Evolutionary conservation across 371 early-diverging fungal genomes (phyloP).

Genomic region (Rhizopus microsporus): DNA sequence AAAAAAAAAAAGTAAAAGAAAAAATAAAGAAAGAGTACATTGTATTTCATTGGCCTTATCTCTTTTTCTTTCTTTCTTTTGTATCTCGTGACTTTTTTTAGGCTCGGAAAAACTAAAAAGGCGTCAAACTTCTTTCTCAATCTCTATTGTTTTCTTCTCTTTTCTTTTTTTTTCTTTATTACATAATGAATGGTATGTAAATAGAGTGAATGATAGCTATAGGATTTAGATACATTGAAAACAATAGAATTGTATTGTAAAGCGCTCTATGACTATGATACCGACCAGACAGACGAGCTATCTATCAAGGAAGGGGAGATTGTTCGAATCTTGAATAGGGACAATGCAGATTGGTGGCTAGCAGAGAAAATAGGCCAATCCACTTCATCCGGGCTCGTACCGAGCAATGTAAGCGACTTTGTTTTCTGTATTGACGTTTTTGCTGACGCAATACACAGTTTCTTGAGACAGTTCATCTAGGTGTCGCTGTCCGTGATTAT

Average conservation of each 20-base stretch:
- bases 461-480: background rate
- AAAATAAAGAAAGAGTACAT: too few species aligned
- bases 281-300: slow-evolving; percentile 60
- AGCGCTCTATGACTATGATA: slow-evolving; percentile 43
- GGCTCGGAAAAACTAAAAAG: background rate
- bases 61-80: background rate
- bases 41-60: too few species aligned
- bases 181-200: background rate
- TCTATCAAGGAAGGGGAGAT: slow-evolving; percentile 57
- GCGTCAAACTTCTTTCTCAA: background rate
- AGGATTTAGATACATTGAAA: background rate
- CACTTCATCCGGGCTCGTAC: slow-evolving; percentile 59
- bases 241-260: slow-evolving; percentile 24
- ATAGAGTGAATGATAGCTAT: background rate
- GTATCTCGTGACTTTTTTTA: background rate
- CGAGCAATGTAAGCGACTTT: slow-evolving; percentile 58
- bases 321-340: slow-evolving; percentile 52
- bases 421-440: slow-evolving; percentile 1
- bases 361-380: slow-evolving; percentile 51
- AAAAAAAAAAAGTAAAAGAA: too few species aligned
- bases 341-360: slow-evolving; percentile 66
- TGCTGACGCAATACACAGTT: slow-evolving; percentile 21
- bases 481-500: background rate
- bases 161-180: background rate
- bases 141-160: background rate